Evolutionary conservation across 306 rosid genomes (phyloP).

Genomic region (Cyclanthera cordifolia): DNA sequence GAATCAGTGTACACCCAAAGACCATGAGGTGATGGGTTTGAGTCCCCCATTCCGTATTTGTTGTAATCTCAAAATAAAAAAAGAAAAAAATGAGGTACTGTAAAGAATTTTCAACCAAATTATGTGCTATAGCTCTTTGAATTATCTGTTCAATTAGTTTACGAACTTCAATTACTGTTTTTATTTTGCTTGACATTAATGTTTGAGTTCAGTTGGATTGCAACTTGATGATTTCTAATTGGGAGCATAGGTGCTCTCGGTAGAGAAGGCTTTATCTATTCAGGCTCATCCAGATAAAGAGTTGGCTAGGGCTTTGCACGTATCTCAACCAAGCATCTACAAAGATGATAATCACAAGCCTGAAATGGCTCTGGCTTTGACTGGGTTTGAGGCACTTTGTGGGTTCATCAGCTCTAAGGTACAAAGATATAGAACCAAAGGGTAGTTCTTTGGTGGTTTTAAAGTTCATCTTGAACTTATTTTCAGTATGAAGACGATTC

Average conservation of each 20-base stretch:
- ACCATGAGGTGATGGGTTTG: too few relatives aligned
- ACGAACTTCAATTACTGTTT: not conserved
- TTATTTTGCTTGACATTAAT: not conserved
- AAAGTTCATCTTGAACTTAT: not conserved
- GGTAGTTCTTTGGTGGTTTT: not conserved
- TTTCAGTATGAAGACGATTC: not conserved
- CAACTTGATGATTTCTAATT: conserved; percentile 9
- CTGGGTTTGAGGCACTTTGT: conserved; percentile 32
- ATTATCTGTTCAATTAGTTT: not conserved
- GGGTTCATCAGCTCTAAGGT: conserved; percentile 33
- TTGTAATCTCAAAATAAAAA: too few relatives aligned
- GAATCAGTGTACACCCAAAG: too few relatives aligned
- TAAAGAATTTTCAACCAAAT: too few relatives aligned
- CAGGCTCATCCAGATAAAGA: conserved; percentile 37
- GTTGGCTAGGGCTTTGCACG: conserved; percentile 26
- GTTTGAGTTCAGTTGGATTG: conserved; percentile 10
- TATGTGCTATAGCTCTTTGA: not conserved
- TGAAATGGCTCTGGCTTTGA: conserved; percentile 33
- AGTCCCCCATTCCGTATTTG: too few relatives aligned
- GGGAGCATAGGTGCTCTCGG: conserved; percentile 26
- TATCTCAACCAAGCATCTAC: conserved; percentile 22
- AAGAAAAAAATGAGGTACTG: not conserved
- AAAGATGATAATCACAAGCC: conserved; percentile 35
- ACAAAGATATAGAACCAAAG: not conserved
- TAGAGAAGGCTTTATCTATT: conserved; percentile 27